These are phyloP conservation scores for Phymatotrichopsis omnivora DNA, from an alignment of 2,329 filamentous ascomycete species.

Conservation along the genomic window DNA sequence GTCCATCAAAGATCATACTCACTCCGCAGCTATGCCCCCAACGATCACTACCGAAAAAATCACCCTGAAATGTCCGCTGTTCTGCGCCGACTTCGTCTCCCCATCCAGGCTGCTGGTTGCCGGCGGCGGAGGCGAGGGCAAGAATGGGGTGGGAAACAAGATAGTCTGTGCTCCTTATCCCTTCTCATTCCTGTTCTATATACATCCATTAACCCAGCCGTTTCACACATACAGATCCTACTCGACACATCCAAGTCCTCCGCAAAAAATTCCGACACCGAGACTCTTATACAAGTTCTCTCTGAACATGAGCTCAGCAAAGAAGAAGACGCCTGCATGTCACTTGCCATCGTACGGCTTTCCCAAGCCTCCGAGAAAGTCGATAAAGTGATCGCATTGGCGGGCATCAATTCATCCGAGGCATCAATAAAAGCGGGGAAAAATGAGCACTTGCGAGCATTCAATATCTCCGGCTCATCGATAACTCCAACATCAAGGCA, in stretches of 20 bases:
- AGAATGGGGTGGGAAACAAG: conserved; percentile 30
- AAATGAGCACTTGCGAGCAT: conserved; percentile 31
- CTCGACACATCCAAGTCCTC: conserved; percentile 18
- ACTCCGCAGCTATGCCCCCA: conserved; percentile 24
- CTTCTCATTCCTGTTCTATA: background rate
- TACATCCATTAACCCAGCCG: conserved; percentile 7
- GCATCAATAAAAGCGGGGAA: conserved; percentile 18
- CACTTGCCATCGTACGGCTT: conserved; percentile 22
- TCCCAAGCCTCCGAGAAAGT: conserved; percentile 9
- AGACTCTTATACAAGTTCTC: conserved; percentile 16
- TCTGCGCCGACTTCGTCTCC: conserved; percentile 31
- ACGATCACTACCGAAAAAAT: conserved; percentile 28
- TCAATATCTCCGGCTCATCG: conserved; percentile 13
- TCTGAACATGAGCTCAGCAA: conserved; percentile 27
- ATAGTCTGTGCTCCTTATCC: conserved; percentile 26
- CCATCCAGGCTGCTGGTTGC: conserved; percentile 27
- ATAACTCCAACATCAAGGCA: conserved; percentile 16
- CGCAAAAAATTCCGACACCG: conserved; percentile 1
- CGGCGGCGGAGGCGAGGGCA: conserved; percentile 31
- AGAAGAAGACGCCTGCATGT: conserved; percentile 31
- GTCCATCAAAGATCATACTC: background rate
- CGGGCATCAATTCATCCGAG: conserved; percentile 29
- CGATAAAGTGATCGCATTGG: conserved; percentile 14
- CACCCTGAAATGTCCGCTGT: conserved; percentile 31
- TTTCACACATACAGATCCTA: conserved; percentile 15